Evolutionary conservation across 257 asterid genomes (phyloP), one percentile per base, ranked within the genome.

Genomic region (Osmanthus fragrans): DNA sequence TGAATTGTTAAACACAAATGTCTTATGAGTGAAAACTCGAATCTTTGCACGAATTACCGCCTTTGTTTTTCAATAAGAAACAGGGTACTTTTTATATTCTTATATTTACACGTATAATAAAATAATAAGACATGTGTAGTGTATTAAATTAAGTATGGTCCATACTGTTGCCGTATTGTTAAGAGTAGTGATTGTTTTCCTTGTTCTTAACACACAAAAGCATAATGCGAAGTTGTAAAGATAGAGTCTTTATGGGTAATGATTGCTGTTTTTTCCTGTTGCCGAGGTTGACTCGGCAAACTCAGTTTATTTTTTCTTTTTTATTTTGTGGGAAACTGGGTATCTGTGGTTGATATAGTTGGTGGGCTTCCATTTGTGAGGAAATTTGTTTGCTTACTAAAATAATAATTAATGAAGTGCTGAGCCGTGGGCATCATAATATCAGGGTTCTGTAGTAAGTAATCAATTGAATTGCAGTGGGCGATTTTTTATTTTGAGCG

Each of bases 331-430:
- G 56, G 74, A 83, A 70, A 75, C 72, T 77, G 84, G 79, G 84
- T 74, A 79, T 79, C 73, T 85, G 88, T 80, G 88, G 91, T 83
- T 86, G 90, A 77, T 74, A 80, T 73, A 81, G 86, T 91, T 84
- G 96, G 96, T 91, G 96, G 81, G 83, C 82, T 85, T 80, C 86
- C 85, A 79, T 76, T 82, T 77, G 74, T 39, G 83, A 87, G 90
- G 45, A 30, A 30, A 30, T 2, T 30, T 30, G 32, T 30, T 30
- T 30, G 32, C 76, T 42, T 42, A 66, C 80, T 69, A 75, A 70
- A 75, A 82, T 82, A 83, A 90, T 80, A 64, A 76, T 85, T 82
- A 83, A 90, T 85, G 84, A 73, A 77, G 73, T 81, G 86, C 67
- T 82, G 83, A 79, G 88, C 83, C 85, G 89, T 81, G 75, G 72